A percentile compares a stretch with the other conserved stretches of the same genome.
Evolutionary conservation across 108 stramenopile genomes (phyloP).

Genomic region (Cyclostephanos tholiformis): DNA sequence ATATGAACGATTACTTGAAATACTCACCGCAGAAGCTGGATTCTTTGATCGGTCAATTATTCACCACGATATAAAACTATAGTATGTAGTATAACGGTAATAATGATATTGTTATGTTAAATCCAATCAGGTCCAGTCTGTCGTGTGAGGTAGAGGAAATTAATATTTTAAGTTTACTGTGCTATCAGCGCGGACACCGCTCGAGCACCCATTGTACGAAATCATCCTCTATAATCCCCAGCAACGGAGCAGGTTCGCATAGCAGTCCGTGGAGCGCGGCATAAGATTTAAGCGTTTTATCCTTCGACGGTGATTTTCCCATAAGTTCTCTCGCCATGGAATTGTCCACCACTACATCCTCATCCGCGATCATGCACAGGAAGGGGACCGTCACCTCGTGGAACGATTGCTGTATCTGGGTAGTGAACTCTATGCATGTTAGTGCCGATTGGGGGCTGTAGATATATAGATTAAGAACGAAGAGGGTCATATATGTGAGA

Average conservation of each 20-base stretch:
- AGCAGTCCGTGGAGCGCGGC: conserved; percentile 79
- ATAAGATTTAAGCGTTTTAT: conserved; percentile 48
- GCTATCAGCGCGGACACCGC: conserved; percentile 20
- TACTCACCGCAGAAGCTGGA: conserved; percentile 74
- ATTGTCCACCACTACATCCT: conserved; percentile 84
- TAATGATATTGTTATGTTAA: not conserved
- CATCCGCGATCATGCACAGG: conserved; percentile 72
- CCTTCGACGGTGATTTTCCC: conserved; percentile 47
- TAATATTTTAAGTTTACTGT: too few species aligned
- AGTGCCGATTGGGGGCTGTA: conserved; percentile 54
- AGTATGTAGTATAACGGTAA: not conserved
- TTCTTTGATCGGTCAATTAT: conserved; percentile 39
- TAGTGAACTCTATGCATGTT: conserved; percentile 73
- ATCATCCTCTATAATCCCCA: conserved; percentile 69
- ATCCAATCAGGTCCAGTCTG: not conserved
- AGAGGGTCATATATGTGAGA: not conserved
- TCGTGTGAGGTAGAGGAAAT: not conserved
- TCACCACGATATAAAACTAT: conserved; percentile 32
- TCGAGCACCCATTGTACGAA: conserved; percentile 65
- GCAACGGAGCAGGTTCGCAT: conserved; percentile 79
- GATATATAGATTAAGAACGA: conserved; percentile 25
- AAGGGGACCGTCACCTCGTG: conserved; percentile 53
- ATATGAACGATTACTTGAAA: conserved; percentile 83
- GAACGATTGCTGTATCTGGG: conserved; percentile 46
- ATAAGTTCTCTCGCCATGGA: conserved; percentile 63